Evolutionary conservation across 2,329 filamentous ascomycete species (phyloP).

Genomic region (Pseudogymnoascus sp.): DNA sequence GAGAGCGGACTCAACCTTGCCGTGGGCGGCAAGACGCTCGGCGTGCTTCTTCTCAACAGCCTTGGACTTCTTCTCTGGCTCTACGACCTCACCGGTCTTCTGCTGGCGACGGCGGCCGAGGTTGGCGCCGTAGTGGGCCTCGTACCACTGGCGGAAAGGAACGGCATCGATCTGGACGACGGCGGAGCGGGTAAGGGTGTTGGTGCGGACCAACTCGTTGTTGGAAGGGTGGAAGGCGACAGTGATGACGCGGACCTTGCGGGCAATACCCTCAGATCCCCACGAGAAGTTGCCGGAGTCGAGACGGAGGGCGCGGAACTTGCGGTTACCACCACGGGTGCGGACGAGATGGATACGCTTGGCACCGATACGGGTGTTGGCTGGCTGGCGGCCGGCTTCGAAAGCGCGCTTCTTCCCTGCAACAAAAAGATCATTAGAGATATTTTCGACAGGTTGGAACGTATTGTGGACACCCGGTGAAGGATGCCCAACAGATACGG

Average conservation of each 20-base stretch:
- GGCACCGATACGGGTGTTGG: conserved; percentile 97
- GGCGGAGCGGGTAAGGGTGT: conserved; percentile 98
- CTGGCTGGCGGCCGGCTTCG: conserved; percentile 98
- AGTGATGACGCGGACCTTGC: conserved; percentile 98
- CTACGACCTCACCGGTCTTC: conserved; percentile 43
- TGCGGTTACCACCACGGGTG: conserved; percentile 97
- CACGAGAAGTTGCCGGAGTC: conserved; percentile 99
- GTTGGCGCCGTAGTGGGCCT: conserved; percentile 94
- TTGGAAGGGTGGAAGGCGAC: conserved; percentile 99
- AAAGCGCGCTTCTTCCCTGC: conserved; percentile 93
- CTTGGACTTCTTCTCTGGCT: conserved; percentile 85
- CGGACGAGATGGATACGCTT: conserved; percentile 97
- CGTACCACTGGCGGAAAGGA: conserved; percentile 99
- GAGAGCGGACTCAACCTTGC: conserved; percentile 87
- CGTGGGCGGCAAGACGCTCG: conserved; percentile 67
- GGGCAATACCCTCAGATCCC: conserved; percentile 94
- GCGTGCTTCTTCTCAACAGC: conserved; percentile 94
- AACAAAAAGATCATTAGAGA: conserved; percentile 38
- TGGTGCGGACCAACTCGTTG: conserved; percentile 99
- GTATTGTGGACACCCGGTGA: conserved; percentile 34
- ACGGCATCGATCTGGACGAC: conserved; percentile 98
- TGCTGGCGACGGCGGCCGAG: conserved; percentile 87
- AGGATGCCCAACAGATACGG: conserved; percentile 48
- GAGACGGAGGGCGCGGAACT: conserved; percentile 98
- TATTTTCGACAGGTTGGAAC: conserved; percentile 57